Conservation (phyloP, 345 rosid genomes). For the Citrus sinensis region DVS_A1.0 CM039164.1:2333001-2333500, state of each 20-base stretch:
- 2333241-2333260: neutral
- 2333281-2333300: neutral
- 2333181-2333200: conserved; percentile 80
- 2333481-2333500: conserved; percentile 53
- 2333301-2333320: neutral
- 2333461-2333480: conserved; percentile 21
- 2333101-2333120: conserved; percentile 95
- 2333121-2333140: conserved; percentile 98
- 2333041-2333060: conserved; percentile 59
- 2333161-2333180: conserved; percentile 78
- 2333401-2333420: conserved; percentile 92
- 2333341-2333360: too few relatives aligned
- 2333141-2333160: conserved; percentile 82
- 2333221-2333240: conserved; percentile 16
- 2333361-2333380: too few relatives aligned
- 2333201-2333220: conserved; percentile 66
- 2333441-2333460: conserved; percentile 44
- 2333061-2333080: conserved; percentile 86
- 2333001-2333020: neutral
- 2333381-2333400: conserved; percentile 59
- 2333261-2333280: neutral
- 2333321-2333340: neutral
- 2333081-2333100: conserved; percentile 58
- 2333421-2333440: conserved; percentile 48
- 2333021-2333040: neutral